These are phyloP conservation scores for Linum lewisii DNA, from an alignment of 345 rosid genomes.

Conservation along the genomic window DNA sequence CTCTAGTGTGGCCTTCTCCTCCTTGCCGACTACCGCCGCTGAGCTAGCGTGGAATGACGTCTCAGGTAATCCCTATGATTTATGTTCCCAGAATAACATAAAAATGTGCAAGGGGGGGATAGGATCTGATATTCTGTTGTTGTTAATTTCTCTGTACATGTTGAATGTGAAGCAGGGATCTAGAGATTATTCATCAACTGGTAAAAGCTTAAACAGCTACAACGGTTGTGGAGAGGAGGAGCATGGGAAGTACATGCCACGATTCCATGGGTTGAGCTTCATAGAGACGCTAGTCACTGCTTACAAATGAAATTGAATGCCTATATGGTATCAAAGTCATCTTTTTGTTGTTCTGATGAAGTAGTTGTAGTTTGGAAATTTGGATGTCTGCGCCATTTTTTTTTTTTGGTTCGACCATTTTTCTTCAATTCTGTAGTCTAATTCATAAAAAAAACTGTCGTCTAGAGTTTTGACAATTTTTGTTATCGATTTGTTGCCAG, in stretches of 20 bases:
- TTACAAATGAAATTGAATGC: background rate
- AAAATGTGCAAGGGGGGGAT: too few species aligned
- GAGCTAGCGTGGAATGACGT: background rate
- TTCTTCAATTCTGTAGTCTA: too few species aligned
- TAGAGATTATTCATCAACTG: background rate
- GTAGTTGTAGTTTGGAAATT: background rate
- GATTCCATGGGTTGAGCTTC: background rate
- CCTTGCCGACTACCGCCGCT: slow-evolving; percentile 23
- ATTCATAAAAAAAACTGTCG: too few species aligned
- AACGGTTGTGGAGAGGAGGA: background rate
- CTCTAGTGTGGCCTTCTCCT: slow-evolving; percentile 36
- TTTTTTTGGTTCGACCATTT: background rate
- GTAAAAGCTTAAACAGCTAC: too few species aligned
- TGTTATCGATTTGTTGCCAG: too few species aligned
- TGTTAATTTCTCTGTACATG: too few species aligned
- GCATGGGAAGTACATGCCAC: background rate
- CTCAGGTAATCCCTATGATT: background rate
- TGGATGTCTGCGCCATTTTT: background rate
- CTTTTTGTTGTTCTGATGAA: background rate
- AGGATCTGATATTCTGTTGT: too few species aligned
- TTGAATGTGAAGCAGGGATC: background rate
- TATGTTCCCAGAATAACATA: background rate
- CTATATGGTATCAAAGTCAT: too few species aligned
- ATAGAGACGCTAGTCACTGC: background rate
- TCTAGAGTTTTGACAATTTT: background rate